These are phyloP conservation scores for Pseudodiploospora longispora DNA, from an alignment of 2,329 filamentous ascomycete species.

Conservation along the genomic window DNA sequence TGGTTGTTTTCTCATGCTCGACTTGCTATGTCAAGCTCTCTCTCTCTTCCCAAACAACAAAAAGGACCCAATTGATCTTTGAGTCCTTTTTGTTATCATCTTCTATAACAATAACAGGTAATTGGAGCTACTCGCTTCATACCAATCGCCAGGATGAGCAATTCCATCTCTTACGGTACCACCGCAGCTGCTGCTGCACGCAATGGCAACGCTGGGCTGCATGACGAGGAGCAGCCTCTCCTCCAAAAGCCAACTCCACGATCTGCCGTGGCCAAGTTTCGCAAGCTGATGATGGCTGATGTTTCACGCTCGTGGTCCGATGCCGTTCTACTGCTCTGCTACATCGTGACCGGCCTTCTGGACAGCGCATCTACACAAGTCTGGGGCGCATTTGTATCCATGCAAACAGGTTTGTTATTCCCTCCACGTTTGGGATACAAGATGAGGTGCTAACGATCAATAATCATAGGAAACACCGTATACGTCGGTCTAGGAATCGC, in stretches of 20 bases:
- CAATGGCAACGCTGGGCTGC: constrained; percentile 8
- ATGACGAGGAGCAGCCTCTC: constrained; percentile 27
- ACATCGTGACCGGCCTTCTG: constrained; percentile 68
- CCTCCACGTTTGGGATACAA: not conserved
- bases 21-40: too few species aligned
- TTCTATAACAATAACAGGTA: too few species aligned
- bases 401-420: constrained; percentile 60
- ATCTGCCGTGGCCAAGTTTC: constrained; percentile 18
- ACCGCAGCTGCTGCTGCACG: constrained; percentile 2
- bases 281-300: constrained; percentile 31
- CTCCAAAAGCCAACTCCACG: constrained; percentile 16
- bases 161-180: constrained; percentile 5
- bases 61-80: too few species aligned
- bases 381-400: constrained; percentile 74
- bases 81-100: too few species aligned
- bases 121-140: too few species aligned
- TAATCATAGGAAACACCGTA: constrained; percentile 58
- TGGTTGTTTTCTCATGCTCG: too few species aligned
- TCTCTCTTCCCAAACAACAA: too few species aligned
- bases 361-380: constrained; percentile 70
- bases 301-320: constrained; percentile 58
- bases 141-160: not conserved
- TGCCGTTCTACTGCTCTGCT: constrained; percentile 61
- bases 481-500: constrained; percentile 70
- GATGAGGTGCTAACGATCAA: not conserved